Conservation (phyloP, 2,329 filamentous ascomycete genomes). For the Aspergillus oerlinghausenensis region DNA sequence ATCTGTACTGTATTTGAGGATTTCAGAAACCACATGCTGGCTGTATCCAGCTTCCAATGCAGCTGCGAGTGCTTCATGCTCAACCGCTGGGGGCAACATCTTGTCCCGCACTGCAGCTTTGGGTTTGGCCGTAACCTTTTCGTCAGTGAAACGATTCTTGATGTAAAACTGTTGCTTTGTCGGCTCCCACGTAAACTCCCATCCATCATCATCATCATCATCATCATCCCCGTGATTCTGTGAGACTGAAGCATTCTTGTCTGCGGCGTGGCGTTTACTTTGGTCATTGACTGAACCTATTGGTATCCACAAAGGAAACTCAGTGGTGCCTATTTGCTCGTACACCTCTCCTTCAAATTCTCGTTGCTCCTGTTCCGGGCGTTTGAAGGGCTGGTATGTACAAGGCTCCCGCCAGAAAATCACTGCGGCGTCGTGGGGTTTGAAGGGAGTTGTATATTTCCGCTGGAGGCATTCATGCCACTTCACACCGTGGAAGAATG, state of each 20-base stretch:
- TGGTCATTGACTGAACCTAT: conserved; percentile 3
- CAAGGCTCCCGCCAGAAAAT: conserved; percentile 3
- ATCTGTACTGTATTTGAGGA: conserved; percentile 3
- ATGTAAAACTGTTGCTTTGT: conserved; percentile 4
- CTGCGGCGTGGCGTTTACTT: background rate
- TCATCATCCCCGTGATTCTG: background rate
- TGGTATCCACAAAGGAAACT: conserved; percentile 2
- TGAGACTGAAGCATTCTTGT: background rate
- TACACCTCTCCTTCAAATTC: conserved; percentile 1
- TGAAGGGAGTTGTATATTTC: conserved; percentile 5
- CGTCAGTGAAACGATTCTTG: conserved; percentile 4
- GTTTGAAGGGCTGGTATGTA: conserved; percentile 1
- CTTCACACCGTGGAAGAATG: conserved; percentile 5
- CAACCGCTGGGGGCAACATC: background rate
- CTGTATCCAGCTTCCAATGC: conserved; percentile 7
- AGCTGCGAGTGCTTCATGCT: conserved; percentile 3
- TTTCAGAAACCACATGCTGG: conserved; percentile 2
- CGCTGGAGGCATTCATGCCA: conserved; percentile 4
- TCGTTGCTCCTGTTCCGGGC: background rate
- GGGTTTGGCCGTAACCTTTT: conserved; percentile 3
- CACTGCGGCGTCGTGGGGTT: conserved; percentile 3
- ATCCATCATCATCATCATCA: conserved; percentile 4
- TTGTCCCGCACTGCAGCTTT: background rate
- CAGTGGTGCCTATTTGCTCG: conserved; percentile 1
- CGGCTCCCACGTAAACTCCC: conserved; percentile 4